Conservation (phyloP, 768 basidiomycete species). For the Inosperma sp. region DNA sequence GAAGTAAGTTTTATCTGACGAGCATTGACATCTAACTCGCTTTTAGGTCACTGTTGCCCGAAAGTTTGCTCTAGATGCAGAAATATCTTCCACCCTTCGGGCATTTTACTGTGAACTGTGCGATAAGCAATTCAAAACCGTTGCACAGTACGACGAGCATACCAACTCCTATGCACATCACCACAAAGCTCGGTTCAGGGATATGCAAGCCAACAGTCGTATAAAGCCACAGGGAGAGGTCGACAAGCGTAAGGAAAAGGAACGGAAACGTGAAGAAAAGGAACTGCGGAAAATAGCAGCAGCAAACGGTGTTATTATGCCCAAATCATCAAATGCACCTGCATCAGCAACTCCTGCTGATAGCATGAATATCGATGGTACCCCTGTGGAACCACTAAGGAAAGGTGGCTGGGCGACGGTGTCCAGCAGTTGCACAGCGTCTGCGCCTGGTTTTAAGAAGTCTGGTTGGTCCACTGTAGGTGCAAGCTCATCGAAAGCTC, state of each 20-base stretch:
- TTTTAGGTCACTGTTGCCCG: slow-evolving; percentile 63
- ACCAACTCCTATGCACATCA: slow-evolving; percentile 87
- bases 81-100: slow-evolving; percentile 62
- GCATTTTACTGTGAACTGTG: slow-evolving; percentile 81
- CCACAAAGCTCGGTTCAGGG: slow-evolving; percentile 75
- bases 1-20: slow-evolving; percentile 46
- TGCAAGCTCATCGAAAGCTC: slow-evolving; percentile 19
- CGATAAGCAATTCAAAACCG: slow-evolving; percentile 83
- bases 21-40: no score
- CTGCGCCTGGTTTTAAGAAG: slow-evolving; percentile 36
- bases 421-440: slow-evolving; percentile 20
- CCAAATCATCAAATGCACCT: slow-evolving; percentile 30
- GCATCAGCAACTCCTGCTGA: neutral
- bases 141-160: slow-evolving; percentile 86
- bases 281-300: slow-evolving; percentile 80
- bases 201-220: slow-evolving; percentile 75
- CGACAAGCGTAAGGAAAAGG: slow-evolving; percentile 79
- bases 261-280: slow-evolving; percentile 80
- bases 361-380: slow-evolving; percentile 22
- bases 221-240: slow-evolving; percentile 61
- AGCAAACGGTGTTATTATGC: slow-evolving; percentile 73
- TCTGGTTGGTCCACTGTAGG: slow-evolving; percentile 50
- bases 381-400: slow-evolving; percentile 28
- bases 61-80: slow-evolving; percentile 45
- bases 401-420: slow-evolving; percentile 50